Percentiles rank a stretch among this genome's conserved stretches.
phyloP scores from a whole-genome alignment of 495 filamentous ascomycete species.

The Polyplosphaeria fusca region DNA sequence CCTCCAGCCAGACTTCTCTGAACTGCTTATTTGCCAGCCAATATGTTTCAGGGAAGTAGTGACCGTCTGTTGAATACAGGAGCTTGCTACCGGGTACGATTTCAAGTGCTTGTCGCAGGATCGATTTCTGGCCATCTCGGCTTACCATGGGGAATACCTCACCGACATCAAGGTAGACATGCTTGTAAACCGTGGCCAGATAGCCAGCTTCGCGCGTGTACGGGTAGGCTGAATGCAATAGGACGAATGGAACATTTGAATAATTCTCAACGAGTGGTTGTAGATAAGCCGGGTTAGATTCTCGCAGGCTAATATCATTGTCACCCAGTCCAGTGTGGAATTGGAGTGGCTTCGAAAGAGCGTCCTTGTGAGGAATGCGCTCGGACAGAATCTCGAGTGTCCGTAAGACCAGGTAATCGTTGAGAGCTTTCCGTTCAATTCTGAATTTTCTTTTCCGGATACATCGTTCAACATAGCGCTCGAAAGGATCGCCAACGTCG shows the following conservation, averaged over 20 bases:
- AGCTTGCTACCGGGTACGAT: conserved; percentile 73
- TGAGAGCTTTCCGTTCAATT: conserved; percentile 62
- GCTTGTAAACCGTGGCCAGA: conserved; percentile 72
- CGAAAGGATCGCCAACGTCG: conserved; percentile 27
- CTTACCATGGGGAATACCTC: conserved; percentile 84
- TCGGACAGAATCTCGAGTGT: conserved; percentile 47
- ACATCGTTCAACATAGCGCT: conserved; percentile 32
- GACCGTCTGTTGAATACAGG: conserved; percentile 81
- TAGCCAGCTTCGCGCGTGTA: conserved; percentile 82
- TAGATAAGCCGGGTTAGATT: conserved; percentile 72
- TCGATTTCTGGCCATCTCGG: conserved; percentile 70
- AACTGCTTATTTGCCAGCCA: conserved; percentile 75
- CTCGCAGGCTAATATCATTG: conserved; percentile 68
- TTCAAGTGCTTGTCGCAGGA: conserved; percentile 73
- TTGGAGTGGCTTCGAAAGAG: conserved; percentile 66
- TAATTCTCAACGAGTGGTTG: conserved; percentile 70
- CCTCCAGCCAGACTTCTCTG: conserved; percentile 66
- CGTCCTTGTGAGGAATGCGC: conserved; percentile 22
- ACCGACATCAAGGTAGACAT: conserved; percentile 83
- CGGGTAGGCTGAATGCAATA: conserved; percentile 82
- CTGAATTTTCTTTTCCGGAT: conserved; percentile 45
- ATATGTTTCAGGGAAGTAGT: conserved; percentile 81
- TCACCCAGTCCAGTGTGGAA: conserved; percentile 88
- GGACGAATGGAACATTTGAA: conserved; percentile 67
- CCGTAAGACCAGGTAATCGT: conserved; percentile 61